Base-by-base conservation (phyloP, 768 basidiomycete species). In the Nidularia sp. region DNA sequence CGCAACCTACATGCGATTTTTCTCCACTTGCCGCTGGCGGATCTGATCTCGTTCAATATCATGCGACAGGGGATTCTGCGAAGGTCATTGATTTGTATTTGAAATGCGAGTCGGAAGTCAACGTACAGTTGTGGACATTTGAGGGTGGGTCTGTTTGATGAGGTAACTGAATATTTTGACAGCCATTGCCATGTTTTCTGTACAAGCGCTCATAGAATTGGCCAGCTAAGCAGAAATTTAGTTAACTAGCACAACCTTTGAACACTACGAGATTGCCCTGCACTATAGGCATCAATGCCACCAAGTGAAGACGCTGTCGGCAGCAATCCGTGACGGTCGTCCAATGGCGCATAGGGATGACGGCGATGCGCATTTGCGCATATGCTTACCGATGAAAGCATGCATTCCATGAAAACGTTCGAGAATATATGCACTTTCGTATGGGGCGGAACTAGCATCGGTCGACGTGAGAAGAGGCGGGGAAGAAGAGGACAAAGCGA, bases 331-430 rank as follows among this genome's bases (percentile, higher is more conserved):
- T 18, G 18, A 18, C 18, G 18, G 18, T 18, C 18, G 18, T 18
- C 18, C 18, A 18, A 18, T 18, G 18, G 18, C 18, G 18, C 18
- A 18, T 18, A 18, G 18, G 18, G 18, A 18, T 18, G 18, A 18
- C 18, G 18, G 18, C 18, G 18, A 18, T 18, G 18, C 18, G 18
- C 18, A n/a, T 39, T 39, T 39, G 36, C 36, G 9, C 36, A 61
- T 43, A 34, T 46, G 51, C 49, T 48, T 67, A 94, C 94, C 88
- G 34, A 96, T 99, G 69, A 98, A 99, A 4, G 97, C 97, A 66
- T 98, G 98, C 56, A 99, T 73, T 58, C 94, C 88, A 73, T 98
- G 98, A 73, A 98, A 98, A 18, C 97, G 98, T 74, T 99, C 97
- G 43, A 99, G 79, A 58, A 98, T 85, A 60, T 98, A 88, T 74